Evolutionary conservation across 2,329 filamentous ascomycete genomes (phyloP).

Genomic region (Trichoderma koningii): DNA sequence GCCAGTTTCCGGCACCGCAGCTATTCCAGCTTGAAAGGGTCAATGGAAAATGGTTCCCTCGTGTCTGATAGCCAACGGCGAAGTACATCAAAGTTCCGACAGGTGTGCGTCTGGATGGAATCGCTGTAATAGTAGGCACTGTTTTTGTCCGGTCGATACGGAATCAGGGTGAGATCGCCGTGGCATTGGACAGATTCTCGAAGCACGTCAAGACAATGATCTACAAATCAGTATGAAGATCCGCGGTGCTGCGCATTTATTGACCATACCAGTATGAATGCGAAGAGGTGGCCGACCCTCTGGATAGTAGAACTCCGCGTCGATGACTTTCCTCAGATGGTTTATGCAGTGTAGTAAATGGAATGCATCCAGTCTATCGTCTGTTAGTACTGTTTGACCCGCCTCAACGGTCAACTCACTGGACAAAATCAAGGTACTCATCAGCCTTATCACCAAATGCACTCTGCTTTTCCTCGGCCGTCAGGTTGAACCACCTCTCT

Average conservation of each 20-base stretch:
- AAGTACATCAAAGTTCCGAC: not conserved
- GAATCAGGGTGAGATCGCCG: not conserved
- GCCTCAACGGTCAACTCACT: no score
- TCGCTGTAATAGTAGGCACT: conserved; percentile 3
- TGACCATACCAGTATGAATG: not conserved
- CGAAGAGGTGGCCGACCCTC: not conserved
- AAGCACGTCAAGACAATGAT: conserved; percentile 2
- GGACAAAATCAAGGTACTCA: not conserved
- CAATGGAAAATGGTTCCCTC: not conserved
- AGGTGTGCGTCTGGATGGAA: not conserved
- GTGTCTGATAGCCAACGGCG: not conserved
- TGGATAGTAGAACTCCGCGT: conserved; percentile 1
- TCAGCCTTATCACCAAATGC: not conserved
- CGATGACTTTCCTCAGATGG: not conserved
- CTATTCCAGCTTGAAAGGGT: conserved; percentile 3
- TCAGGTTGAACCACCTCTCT: conserved; percentile 1
- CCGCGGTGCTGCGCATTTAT: not conserved
- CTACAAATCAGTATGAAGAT: not conserved
- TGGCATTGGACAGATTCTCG: conserved; percentile 1
- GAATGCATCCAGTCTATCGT: not conserved
- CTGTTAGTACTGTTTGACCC: not conserved
- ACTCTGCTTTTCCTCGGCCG: not conserved
- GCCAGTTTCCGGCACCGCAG: not conserved
- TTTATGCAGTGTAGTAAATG: conserved; percentile 1
- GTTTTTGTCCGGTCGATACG: not conserved